Percentiles rank a stretch among this genome's conserved stretches.
These are phyloP conservation scores for Lipomyces kockii DNA, from an alignment of 805 yeast genomes.

Conservation along the genomic window DNA sequence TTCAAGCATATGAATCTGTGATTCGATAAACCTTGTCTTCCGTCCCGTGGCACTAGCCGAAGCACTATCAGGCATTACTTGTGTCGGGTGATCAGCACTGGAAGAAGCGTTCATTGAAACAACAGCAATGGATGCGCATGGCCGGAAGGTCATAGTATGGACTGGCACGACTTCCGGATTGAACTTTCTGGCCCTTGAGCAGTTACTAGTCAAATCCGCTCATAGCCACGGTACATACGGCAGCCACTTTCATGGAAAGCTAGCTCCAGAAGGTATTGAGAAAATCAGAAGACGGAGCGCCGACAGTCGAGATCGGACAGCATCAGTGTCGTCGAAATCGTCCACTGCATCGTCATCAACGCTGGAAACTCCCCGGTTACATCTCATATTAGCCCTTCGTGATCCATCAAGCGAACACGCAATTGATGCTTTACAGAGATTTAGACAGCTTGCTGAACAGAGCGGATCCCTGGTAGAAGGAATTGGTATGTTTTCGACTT, in stretches of 20 bases:
- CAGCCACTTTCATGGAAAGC: slow-evolving; percentile 2
- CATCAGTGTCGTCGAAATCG: slow-evolving; percentile 5
- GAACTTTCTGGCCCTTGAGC: slow-evolving; percentile 26
- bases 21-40: neutral
- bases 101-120: neutral
- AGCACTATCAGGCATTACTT: neutral
- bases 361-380: slow-evolving; percentile 19
- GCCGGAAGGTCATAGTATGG: slow-evolving; percentile 36
- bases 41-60: neutral
- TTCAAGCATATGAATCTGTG: too few relatives aligned
- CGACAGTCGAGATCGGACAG: neutral
- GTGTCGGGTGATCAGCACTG: neutral
- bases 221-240: neutral
- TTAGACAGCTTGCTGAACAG: slow-evolving; percentile 21
- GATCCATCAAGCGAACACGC: slow-evolving; percentile 28
- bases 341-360: slow-evolving; percentile 2
- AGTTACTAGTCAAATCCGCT: slow-evolving; percentile 14
- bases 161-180: slow-evolving; percentile 35
- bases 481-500: slow-evolving; percentile 10
- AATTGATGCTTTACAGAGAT: slow-evolving; percentile 15
- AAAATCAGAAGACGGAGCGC: neutral
- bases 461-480: slow-evolving; percentile 31
- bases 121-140: slow-evolving; percentile 38
- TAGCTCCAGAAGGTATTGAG: slow-evolving; percentile 2
- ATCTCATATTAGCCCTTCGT: slow-evolving; percentile 25